Conservation (phyloP, 2,329 filamentous ascomycete genomes). For the Byssochlamys sp. region DNA sequence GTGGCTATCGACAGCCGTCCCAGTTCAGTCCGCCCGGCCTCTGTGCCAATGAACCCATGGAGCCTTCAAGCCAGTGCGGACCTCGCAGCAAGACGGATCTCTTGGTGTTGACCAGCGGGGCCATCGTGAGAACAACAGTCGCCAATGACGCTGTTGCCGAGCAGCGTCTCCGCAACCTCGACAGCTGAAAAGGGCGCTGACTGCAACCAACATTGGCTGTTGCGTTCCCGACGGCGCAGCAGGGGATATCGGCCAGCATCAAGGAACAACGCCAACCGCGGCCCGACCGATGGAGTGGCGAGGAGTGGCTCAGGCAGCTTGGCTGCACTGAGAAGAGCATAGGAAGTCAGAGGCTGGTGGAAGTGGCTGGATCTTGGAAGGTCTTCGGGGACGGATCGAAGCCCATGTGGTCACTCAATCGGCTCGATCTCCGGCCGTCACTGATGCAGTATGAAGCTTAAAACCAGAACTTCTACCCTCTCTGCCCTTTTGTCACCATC, state of each 20-base stretch:
- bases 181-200: background rate
- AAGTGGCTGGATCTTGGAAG: background rate
- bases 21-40: background rate
- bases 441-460: background rate
- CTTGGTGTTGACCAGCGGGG: background rate
- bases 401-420: background rate
- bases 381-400: background rate
- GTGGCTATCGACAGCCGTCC: background rate
- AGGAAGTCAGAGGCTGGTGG: background rate
- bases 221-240: background rate
- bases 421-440: background rate
- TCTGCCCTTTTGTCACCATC: background rate
- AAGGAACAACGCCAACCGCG: background rate
- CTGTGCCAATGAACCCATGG: background rate
- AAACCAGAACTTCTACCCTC: background rate
- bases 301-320: background rate
- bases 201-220: background rate
- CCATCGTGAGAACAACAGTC: background rate
- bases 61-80: background rate
- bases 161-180: background rate
- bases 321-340: background rate
- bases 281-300: background rate
- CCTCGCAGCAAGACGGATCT: background rate
- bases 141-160: background rate
- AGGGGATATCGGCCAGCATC: background rate